Evolutionary conservation across 805 yeast species (phyloP).

Genomic region (Ogataea naganishii): DNA sequence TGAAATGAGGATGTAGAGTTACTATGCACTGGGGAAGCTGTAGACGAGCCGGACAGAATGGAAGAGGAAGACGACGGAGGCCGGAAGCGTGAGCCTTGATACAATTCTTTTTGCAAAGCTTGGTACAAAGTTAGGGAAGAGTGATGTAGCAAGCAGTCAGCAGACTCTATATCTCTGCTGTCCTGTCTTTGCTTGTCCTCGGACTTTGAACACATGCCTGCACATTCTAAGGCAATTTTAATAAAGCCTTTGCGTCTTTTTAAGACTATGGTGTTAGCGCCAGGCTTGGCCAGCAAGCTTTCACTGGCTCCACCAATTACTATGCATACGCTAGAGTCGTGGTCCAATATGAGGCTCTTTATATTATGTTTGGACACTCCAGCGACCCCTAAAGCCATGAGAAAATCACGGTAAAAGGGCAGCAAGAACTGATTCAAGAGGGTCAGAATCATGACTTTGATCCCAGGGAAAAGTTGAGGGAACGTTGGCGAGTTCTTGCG

Average conservation of each 20-base stretch:
- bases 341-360: conserved; percentile 48
- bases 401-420: conserved; percentile 83
- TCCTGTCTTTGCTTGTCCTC: too few relatives aligned
- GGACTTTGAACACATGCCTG: conserved; percentile 23
- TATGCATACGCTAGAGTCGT: conserved; percentile 71
- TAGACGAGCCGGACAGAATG: too few relatives aligned
- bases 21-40: too few relatives aligned
- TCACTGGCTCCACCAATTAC: conserved; percentile 98
- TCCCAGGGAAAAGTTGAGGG: conserved; percentile 68
- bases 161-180: too few relatives aligned
- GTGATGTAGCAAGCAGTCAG: too few relatives aligned
- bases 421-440: conserved; percentile 72
- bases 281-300: conserved; percentile 58
- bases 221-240: conserved; percentile 73
- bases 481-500: conserved; percentile 78
- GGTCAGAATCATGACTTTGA: conserved; percentile 72
- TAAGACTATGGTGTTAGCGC: conserved; percentile 61
- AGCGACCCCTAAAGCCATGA: conserved; percentile 73
- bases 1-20: too few relatives aligned
- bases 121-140: too few relatives aligned
- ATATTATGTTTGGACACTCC: conserved; percentile 76
- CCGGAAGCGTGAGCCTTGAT: too few relatives aligned
- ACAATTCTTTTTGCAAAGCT: too few relatives aligned
- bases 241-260: conserved; percentile 82
- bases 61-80: too few relatives aligned